Base-by-base conservation (phyloP, 306 rosid species). In the Vigna angularis region DNA sequence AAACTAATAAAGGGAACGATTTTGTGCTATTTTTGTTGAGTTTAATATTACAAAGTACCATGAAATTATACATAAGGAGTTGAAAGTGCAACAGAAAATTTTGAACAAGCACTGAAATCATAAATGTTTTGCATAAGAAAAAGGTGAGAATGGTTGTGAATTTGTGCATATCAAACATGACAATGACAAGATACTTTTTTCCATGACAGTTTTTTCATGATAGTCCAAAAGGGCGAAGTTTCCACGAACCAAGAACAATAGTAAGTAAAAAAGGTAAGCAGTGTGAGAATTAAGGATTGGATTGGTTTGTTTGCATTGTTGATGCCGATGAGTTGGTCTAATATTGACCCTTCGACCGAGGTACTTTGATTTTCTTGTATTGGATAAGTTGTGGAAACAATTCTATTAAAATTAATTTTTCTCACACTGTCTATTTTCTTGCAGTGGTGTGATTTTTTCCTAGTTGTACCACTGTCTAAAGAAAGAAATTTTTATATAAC, bases 221-320 rank as follows among this genome's bases (percentile, higher is more conserved):
- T 12, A 34, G 51, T 72, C 66, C 76, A 53, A 72, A 53, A 50
- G 10, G 11, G 30, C 1, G 66, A 72, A 52, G 76, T 50, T 72
- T 72, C 76, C 51, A 36, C 20, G 36, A 72, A 49, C 8, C n/a
- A 17, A 69, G 50, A 64, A 4, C 6, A 42, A 14, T 6, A 56
- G 0, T 4, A 30, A 30, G 2, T 0, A 36, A 36, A 13, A 30
- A 26, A 24, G n/a, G 38, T 57, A 5, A 3, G 22, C 0, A 20
- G 0, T 18, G 62, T 20, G 1, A 56, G 16, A 56, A 56, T 9
- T 9, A 56, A 20, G 4, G 32, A 4, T 20, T 56, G 0, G 32
- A 17, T 52, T 7, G 3, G 2, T 6, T 58, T 58, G 65, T 61
- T 61, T 59, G 18, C 42, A 14, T 61, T 30, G 42, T 4, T 16